phyloP scores from a whole-genome alignment of 305 asterid genomes.

The Rubia balearica region DNA sequence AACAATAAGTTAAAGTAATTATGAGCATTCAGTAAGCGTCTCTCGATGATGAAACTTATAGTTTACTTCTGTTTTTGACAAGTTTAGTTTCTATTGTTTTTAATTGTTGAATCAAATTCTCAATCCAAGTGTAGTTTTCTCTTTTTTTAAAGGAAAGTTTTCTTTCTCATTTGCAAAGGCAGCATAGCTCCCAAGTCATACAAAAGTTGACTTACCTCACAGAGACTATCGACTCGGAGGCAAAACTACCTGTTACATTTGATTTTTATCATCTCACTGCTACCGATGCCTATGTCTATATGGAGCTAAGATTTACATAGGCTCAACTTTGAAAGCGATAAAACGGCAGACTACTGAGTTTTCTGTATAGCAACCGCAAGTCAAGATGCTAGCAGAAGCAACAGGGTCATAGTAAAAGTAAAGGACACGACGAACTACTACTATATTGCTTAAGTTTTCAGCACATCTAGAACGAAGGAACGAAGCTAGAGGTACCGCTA shows the following conservation, averaged over 20 bases:
- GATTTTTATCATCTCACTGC: conserved; percentile 12
- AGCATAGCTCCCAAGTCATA: conserved; percentile 8
- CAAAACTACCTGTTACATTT: conserved; percentile 16
- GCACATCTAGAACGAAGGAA: conserved; percentile 14
- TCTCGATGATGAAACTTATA: no score
- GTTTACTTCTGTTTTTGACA: no score
- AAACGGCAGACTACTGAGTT: conserved; percentile 15
- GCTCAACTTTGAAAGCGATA: conserved; percentile 6
- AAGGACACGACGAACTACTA: conserved; percentile 22
- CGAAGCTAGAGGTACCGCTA: conserved; percentile 9
- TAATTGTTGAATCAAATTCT: no score
- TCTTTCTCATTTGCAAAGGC: conserved; percentile 16
- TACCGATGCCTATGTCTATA: conserved; percentile 21
- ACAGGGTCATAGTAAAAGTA: conserved; percentile 34
- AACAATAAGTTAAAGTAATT: no score
- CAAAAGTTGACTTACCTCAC: conserved; percentile 22
- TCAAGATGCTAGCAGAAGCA: conserved; percentile 18
- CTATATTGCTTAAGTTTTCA: conserved; percentile 19
- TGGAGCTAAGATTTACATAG: conserved; percentile 22
- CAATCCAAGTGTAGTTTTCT: no score
- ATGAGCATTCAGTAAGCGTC: no score
- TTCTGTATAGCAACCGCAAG: conserved; percentile 11
- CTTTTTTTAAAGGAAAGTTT: conserved; percentile 4
- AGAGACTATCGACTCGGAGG: conserved; percentile 22
- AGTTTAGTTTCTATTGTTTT: no score